Conservation (phyloP, 768 basidiomycete species). For the Pleurotus djamor region DNA sequence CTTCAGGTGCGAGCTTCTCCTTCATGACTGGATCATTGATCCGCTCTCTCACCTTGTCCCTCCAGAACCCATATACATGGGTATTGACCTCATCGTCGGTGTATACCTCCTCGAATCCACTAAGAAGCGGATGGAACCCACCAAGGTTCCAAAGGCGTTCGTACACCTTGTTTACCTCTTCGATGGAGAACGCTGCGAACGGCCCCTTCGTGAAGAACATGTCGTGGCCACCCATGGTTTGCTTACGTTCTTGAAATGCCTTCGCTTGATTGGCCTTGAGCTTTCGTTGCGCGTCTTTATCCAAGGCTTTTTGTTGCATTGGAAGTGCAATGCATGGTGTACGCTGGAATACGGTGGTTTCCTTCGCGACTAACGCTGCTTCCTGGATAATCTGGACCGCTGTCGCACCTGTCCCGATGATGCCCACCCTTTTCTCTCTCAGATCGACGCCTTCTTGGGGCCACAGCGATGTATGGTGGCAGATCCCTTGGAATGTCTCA, state of each 20-base stretch:
- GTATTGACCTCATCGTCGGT: constrained; percentile 15
- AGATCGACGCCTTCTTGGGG: constrained; percentile 18
- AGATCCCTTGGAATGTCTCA: constrained; percentile 18
- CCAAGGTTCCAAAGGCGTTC: constrained; percentile 19
- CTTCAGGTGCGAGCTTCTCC: constrained; percentile 19
- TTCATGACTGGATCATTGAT: constrained; percentile 16
- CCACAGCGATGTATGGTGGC: constrained; percentile 21
- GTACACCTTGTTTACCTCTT: constrained; percentile 16
- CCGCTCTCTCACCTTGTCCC: constrained; percentile 17
- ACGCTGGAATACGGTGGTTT: constrained; percentile 25
- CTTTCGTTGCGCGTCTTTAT: constrained; percentile 27
- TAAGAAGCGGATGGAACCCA: constrained; percentile 17
- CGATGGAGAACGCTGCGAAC: constrained; percentile 12
- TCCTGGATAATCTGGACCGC: constrained; percentile 23
- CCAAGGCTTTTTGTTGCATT: constrained; percentile 62
- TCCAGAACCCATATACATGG: constrained; percentile 21
- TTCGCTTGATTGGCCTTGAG: constrained; percentile 14
- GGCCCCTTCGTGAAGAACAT: constrained; percentile 8
- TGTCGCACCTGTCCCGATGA: constrained; percentile 23
- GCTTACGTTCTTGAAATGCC: constrained; percentile 16
- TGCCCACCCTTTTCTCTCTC: constrained; percentile 19
- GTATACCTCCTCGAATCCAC: constrained; percentile 13
- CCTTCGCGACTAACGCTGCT: constrained; percentile 13
- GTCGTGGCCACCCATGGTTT: constrained; percentile 16
- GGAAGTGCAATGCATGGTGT: constrained; percentile 43